Conservation (phyloP, 805 yeast species). For the Sugiyamaella floridensis region DNA sequence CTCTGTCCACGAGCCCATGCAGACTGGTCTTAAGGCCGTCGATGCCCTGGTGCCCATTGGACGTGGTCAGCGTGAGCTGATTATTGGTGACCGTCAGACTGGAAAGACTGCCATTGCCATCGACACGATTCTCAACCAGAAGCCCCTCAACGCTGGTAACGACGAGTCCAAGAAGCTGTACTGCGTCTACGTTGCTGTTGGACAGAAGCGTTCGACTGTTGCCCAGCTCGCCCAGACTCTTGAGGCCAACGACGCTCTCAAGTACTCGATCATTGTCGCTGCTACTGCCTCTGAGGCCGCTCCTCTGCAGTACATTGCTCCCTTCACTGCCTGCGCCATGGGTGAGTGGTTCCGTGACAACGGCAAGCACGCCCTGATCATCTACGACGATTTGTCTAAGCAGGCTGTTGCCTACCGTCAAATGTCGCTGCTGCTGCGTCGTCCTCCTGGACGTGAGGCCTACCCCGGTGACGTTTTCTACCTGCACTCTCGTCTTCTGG, state of each 20-base stretch:
- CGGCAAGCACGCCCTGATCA: constrained; percentile 93
- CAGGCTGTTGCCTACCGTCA: constrained; percentile 99
- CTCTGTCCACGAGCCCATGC: constrained; percentile 98
- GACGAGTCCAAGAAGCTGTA: constrained; percentile 97
- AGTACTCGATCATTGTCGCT: constrained; percentile 96
- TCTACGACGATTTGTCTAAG: constrained; percentile 97
- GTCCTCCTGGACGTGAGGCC: constrained; percentile 97
- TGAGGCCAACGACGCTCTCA: constrained; percentile 96
- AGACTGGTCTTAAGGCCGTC: constrained; percentile 98
- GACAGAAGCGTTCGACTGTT: constrained; percentile 99
- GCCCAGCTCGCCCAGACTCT: constrained; percentile 99
- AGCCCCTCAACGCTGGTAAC: constrained; percentile 92
- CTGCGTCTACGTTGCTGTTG: constrained; percentile 99
- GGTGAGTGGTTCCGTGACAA: constrained; percentile 99
- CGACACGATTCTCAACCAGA: constrained; percentile 97
- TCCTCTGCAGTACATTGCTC: constrained; percentile 99
- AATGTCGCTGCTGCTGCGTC: constrained; percentile 92
- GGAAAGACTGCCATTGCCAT: constrained; percentile 99
- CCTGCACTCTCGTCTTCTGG: constrained; percentile 90
- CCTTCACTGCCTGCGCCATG: constrained; percentile 99
- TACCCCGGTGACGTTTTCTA: constrained; percentile 96
- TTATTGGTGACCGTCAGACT: constrained; percentile 99
- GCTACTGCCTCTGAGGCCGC: constrained; percentile 99
- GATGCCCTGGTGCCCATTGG: constrained; percentile 99
- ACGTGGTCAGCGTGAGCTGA: constrained; percentile 99